Conservation (phyloP, 768 basidiomycete species). For the Rhodocollybia butyracea region DNA sequence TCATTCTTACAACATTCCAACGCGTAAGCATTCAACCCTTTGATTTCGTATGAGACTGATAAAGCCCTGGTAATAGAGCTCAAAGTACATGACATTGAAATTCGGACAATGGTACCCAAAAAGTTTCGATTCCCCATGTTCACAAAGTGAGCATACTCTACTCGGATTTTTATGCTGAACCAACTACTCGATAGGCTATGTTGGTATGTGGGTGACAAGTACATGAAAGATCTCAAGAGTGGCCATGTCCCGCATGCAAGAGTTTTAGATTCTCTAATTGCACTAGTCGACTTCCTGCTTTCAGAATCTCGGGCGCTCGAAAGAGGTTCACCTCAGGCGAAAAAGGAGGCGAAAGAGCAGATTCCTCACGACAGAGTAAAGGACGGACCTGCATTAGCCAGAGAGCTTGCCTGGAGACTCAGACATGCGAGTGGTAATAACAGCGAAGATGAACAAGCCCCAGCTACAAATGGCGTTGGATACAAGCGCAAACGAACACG, state of each 20-base stretch:
- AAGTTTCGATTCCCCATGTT: conserved; percentile 88
- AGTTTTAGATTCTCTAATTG: conserved; percentile 66
- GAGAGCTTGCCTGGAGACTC: conserved; percentile 85
- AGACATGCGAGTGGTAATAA: conserved; percentile 54
- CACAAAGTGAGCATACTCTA: conserved; percentile 46
- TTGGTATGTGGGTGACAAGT: conserved; percentile 88
- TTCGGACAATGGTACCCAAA: conserved; percentile 87
- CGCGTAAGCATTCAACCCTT: conserved; percentile 60
- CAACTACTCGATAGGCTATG: conserved; percentile 53
- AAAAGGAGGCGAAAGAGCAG: conserved; percentile 77
- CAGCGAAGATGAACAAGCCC: conserved; percentile 65
- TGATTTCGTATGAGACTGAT: neutral
- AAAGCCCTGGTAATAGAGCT: conserved; percentile 53
- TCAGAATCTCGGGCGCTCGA: conserved; percentile 73
- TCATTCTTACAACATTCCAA: conserved; percentile 86
- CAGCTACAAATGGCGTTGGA: conserved; percentile 18
- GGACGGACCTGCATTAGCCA: conserved; percentile 75
- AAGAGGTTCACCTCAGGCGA: conserved; percentile 62
- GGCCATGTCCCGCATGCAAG: conserved; percentile 38
- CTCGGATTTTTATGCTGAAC: neutral
- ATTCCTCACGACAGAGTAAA: conserved; percentile 80
- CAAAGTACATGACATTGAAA: conserved; percentile 87
- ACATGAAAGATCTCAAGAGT: conserved; percentile 66
- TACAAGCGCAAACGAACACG: conserved; percentile 35
- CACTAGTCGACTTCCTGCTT: conserved; percentile 77